Base-by-base conservation (phyloP, 208 protist species). In the Acanthamoeba royreba region DNA sequence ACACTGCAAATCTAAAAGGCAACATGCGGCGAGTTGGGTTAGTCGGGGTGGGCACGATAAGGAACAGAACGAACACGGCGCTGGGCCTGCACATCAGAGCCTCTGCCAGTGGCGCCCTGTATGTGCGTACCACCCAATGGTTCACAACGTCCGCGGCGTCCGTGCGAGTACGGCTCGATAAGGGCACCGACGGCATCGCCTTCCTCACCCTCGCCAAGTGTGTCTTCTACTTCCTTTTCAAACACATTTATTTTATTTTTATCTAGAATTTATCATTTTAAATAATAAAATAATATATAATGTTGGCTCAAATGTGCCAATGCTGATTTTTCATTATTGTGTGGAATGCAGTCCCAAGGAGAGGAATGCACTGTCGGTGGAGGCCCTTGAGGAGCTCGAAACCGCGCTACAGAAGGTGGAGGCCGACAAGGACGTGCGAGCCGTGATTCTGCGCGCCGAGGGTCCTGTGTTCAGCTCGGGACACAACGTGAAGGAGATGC, bases 401-500 rank as follows among this genome's bases (percentile, higher is more conserved):
- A 40, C 11, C 1, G n/a, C 42, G 15, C 31, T 81, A 40, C 25
- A 11, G 35, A 25, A 81, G 17, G 40, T 81, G 22, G 40, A 47
- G 28, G 7, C 33, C 5, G n/a, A 81, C 69, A 0, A 7, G 5
- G 42, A 47, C 28, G 42, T 81, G n/a, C 33, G 31, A 9, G 47
- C 55, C 0, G 58, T 93, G 31, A 4, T 93, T 40, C 79, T 93
- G 38, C 33, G 79, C 17, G 49, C 61, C 33, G 5, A 43, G 25
- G 89, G 89, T 0, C 25, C 47, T 9, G 89, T 93, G 19, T 93
- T 93, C n/a, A 87, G 58, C n/a, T 42, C 89, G 33, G 89, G 89
- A n/a, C 53, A 93, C 53, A 55, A 93, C 47, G 35, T 93, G 15
- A 93, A 93, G 25, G 89, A 93, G 52, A 58, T 93, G 52, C 46